These are phyloP conservation scores for Rugonectria rugulosa DNA, from an alignment of 2,329 filamentous ascomycete species.

Conservation along the genomic window DNA sequence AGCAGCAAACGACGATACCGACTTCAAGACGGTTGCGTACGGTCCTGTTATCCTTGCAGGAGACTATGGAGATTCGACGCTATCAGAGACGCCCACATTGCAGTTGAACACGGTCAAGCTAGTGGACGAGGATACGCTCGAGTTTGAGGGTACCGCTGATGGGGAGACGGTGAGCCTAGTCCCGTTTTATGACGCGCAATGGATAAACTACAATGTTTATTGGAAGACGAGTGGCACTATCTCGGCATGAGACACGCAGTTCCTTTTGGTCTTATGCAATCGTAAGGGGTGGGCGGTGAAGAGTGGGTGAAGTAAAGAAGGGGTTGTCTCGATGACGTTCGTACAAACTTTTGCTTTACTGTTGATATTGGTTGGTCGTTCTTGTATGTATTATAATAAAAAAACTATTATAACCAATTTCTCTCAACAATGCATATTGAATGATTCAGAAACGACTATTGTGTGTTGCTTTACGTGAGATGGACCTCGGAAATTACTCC, in stretches of 20 bases:
- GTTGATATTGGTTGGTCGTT: too few species aligned
- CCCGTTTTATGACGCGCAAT: constrained; percentile 52
- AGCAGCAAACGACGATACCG: constrained; percentile 55
- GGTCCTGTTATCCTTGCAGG: constrained; percentile 55
- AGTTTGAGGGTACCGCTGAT: constrained; percentile 44
- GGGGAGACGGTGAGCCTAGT: constrained; percentile 42
- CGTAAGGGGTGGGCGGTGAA: neutral
- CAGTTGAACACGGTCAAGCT: constrained; percentile 40
- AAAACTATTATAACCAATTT: too few species aligned
- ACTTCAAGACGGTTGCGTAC: constrained; percentile 54
- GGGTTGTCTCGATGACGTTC: too few species aligned
- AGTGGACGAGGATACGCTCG: constrained; percentile 31
- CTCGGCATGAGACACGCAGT: neutral
- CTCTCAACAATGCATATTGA: too few species aligned
- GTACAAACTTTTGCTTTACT: too few species aligned
- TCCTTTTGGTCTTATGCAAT: too few species aligned
- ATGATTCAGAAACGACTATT: too few species aligned
- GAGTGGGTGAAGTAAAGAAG: neutral
- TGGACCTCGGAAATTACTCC: too few species aligned
- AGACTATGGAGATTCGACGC: constrained; percentile 49
- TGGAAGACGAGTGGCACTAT: constrained; percentile 40
- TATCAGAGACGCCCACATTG: constrained; percentile 41
- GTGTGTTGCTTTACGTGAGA: too few species aligned
- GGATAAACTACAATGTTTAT: constrained; percentile 53
- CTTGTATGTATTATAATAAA: too few species aligned